Conservation (phyloP, 2,329 filamentous ascomycete species). For the Venturia pyrina region DNA sequence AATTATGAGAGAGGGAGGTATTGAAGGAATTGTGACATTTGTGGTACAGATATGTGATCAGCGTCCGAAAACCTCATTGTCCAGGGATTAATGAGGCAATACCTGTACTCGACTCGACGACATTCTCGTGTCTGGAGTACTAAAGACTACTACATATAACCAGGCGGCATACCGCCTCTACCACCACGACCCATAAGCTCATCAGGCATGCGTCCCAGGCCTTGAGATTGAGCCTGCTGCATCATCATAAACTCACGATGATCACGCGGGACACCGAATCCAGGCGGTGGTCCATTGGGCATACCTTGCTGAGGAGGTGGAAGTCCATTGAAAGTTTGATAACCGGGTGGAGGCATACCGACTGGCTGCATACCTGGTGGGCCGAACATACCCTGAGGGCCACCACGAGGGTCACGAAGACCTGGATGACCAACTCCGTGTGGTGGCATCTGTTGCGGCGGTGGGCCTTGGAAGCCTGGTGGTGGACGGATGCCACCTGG, state of each 20-base stretch:
- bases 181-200: background rate
- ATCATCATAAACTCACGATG: slow-evolving; percentile 7
- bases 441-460: slow-evolving; percentile 7
- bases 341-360: background rate
- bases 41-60: background rate
- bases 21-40: background rate
- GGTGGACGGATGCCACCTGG: background rate
- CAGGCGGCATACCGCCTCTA: background rate
- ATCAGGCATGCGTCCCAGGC: background rate
- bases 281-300: slow-evolving; percentile 1
- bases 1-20: background rate
- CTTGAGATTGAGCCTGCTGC: slow-evolving; percentile 3
- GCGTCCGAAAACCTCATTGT: too few species aligned
- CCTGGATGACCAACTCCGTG: slow-evolving; percentile 4
- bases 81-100: too few species aligned
- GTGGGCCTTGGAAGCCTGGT: slow-evolving; percentile 8
- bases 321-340: slow-evolving; percentile 2
- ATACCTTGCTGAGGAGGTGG: slow-evolving; percentile 2
- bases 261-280: background rate
- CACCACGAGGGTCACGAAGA: background rate
- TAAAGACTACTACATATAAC: background rate
- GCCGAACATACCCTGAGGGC: slow-evolving; percentile 3
- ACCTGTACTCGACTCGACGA: too few species aligned
- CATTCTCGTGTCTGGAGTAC: background rate
- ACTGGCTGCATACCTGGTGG: background rate